phyloP scores from a whole-genome alignment of 2,329 filamentous ascomycete genomes.

The Clonostachys rosea region DNA sequence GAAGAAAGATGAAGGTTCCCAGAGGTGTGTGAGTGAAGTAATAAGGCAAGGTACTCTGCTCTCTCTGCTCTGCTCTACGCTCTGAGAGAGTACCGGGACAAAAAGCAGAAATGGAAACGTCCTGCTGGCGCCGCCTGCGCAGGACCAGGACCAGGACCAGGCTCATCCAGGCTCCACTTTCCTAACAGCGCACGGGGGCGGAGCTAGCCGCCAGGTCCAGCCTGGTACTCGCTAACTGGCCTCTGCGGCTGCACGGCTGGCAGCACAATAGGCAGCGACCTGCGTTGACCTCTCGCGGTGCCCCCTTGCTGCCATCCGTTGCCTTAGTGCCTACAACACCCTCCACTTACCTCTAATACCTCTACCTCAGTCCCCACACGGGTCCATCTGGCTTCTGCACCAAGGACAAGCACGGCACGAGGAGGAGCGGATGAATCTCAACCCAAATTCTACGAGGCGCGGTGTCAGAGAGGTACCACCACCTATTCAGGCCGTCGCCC shows the following conservation, averaged over 20 bases:
- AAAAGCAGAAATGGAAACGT: not conserved
- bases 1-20: slow-evolving; percentile 9
- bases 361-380: slow-evolving; percentile 20
- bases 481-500: too few species aligned
- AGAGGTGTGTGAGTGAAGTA: not conserved
- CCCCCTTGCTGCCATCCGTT: too few species aligned
- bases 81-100: not conserved
- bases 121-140: not conserved
- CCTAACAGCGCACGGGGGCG: slow-evolving; percentile 27
- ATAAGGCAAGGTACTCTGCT: not conserved
- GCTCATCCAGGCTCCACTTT: not conserved
- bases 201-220: slow-evolving; percentile 19
- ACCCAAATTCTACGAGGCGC: too few species aligned
- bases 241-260: too few species aligned
- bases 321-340: slow-evolving; percentile 10
- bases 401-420: slow-evolving; percentile 7
- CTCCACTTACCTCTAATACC: slow-evolving; percentile 21
- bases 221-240: slow-evolving; percentile 14
- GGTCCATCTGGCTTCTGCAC: slow-evolving; percentile 30
- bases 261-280: too few species aligned
- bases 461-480: too few species aligned
- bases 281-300: too few species aligned
- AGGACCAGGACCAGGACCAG: not conserved
- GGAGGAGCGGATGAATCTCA: too few species aligned
- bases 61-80: not conserved